Evolutionary conservation across 148 eudicot genomes (phyloP), one percentile per base, ranked within the genome.

Genomic region (Limonium bicolor): DNA sequence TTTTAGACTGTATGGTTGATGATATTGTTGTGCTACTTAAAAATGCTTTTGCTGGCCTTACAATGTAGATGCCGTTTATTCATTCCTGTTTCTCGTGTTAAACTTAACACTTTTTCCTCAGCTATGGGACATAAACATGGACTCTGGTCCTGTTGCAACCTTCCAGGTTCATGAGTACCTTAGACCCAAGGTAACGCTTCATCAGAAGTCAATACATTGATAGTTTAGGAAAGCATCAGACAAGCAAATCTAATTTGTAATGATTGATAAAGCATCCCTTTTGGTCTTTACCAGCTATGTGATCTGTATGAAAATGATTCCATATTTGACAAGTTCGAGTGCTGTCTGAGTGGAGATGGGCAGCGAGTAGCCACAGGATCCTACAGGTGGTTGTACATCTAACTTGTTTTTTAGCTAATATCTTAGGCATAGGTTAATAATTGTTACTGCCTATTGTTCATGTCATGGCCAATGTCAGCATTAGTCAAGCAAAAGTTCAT

Each of bases 251-350:
- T n/a, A n/a, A n/a, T n/a, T n/a, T n/a, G n/a, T n/a, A n/a, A n/a
- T n/a, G n/a, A n/a, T n/a, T n/a, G n/a, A n/a, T n/a, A n/a, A n/a
- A n/a, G n/a, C n/a, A n/a, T n/a, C n/a, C n/a, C n/a, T n/a, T n/a
- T n/a, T n/a, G n/a, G n/a, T n/a, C n/a, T n/a, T 63, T 21, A 58
- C 27, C 79, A 79, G 87, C 63, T 75, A 17, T 74, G 82, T 46
- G 82, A 79, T 56, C 46, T 79, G 23, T 79, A 79, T 48, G 87
- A 79, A 61, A 79, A 79, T 64, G 87, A 79, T 64, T 79, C 82
- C 40, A 79, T 79, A 41, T 79, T 79, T 39, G 82, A 79, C 51
- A 79, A 79, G 64, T 79, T 79, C 27, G 87, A 79, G 61, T 79
- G 87, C 24, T 79, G 87, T 65, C 48, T 75, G 61, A 75, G 87